phyloP scores from a whole-genome alignment of 148 eudicot species.

The Vaccinium corymbosum region DNA sequence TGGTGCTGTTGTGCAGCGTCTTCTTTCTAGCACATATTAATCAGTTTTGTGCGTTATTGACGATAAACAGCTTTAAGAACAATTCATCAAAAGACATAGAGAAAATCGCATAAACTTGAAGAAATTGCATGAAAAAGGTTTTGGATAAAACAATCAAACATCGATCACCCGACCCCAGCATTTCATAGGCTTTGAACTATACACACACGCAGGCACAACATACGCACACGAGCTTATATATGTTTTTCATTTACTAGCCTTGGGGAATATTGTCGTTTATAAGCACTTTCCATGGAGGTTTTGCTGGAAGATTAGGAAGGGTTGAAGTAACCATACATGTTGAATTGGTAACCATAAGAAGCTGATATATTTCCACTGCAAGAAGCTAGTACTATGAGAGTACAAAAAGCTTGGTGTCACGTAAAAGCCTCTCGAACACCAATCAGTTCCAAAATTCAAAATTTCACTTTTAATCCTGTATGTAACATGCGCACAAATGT shows the following conservation, averaged over 20 bases:
- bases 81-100: neutral
- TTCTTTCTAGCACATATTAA: slow-evolving; percentile 61
- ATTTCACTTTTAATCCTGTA: too few relatives aligned
- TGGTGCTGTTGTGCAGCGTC: slow-evolving; percentile 94
- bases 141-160: slow-evolving; percentile 1
- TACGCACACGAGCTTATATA: too few relatives aligned
- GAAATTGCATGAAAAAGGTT: neutral
- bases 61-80: neutral
- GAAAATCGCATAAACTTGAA: neutral
- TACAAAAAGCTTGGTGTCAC: neutral
- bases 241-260: neutral
- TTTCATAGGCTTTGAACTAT: neutral
- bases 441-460: too few relatives aligned
- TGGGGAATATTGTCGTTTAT: neutral
- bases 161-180: neutral
- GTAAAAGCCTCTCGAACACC: neutral
- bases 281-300: neutral
- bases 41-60: neutral
- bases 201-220: too few relatives aligned
- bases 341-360: neutral
- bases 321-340: neutral
- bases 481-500: too few relatives aligned
- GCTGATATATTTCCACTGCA: neutral
- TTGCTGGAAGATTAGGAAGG: neutral
- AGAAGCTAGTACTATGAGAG: neutral